These are phyloP conservation scores for Trametes maxima DNA, from an alignment of 768 basidiomycete species.

Conservation along the genomic window DNA sequence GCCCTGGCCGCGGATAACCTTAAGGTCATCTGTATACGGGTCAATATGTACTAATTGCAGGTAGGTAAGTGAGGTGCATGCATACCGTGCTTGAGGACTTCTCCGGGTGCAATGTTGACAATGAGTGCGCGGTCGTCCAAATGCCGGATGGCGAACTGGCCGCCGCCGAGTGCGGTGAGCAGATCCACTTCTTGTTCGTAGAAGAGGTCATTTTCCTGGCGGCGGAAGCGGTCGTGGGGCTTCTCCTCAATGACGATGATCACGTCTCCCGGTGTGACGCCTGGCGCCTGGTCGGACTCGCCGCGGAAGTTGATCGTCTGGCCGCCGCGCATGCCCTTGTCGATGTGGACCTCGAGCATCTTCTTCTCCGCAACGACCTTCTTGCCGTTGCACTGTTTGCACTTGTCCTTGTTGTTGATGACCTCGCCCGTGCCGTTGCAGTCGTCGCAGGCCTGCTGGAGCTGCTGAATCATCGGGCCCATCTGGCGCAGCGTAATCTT, in stretches of 20 bases:
- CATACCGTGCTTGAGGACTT: slow-evolving; percentile 91
- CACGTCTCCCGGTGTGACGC: slow-evolving; percentile 89
- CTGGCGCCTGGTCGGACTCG: slow-evolving; percentile 92
- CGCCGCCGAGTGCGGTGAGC: slow-evolving; percentile 91
- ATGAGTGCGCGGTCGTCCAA: slow-evolving; percentile 90
- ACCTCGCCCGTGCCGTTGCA: slow-evolving; percentile 94
- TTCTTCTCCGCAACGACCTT: slow-evolving; percentile 95
- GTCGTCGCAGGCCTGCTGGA: slow-evolving; percentile 93
- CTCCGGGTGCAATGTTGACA: slow-evolving; percentile 84
- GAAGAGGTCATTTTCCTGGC: slow-evolving; percentile 86
- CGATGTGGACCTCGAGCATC: slow-evolving; percentile 95
- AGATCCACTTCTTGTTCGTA: slow-evolving; percentile 91
- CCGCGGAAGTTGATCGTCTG: slow-evolving; percentile 88
- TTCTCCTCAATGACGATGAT: slow-evolving; percentile 94
- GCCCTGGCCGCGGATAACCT: slow-evolving; percentile 91
- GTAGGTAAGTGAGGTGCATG: slow-evolving; percentile 8
- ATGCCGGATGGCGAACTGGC: slow-evolving; percentile 87
- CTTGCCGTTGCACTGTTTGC: slow-evolving; percentile 92
- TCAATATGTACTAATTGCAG: slow-evolving; percentile 1
- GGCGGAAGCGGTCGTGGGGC: slow-evolving; percentile 84
- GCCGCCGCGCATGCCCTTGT: slow-evolving; percentile 96
- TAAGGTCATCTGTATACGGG: slow-evolving; percentile 66
- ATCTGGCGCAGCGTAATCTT: slow-evolving; percentile 92
- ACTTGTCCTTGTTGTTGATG: slow-evolving; percentile 92
- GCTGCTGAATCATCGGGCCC: slow-evolving; percentile 99